phyloP scores from a whole-genome alignment of 148 eudicot species.

The Fallopia convolvulus region DNA sequence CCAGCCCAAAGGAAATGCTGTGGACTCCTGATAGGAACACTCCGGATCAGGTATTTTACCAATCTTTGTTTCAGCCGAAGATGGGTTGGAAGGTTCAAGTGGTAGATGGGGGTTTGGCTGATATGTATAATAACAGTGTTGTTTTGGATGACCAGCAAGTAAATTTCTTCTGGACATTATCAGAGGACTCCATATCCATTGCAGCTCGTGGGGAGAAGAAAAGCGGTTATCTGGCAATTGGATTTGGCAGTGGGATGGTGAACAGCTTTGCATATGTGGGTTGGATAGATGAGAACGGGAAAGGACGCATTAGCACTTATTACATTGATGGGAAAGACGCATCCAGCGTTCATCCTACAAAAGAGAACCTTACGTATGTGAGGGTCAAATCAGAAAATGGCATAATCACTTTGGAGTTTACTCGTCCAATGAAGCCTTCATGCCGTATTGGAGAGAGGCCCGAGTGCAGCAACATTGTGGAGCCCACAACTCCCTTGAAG shows the following conservation, averaged over 20 bases:
- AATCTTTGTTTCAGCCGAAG: slow-evolving; percentile 61
- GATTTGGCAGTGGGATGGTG: slow-evolving; percentile 78
- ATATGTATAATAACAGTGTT: slow-evolving; percentile 90
- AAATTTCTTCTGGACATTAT: slow-evolving; percentile 75
- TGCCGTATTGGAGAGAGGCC: slow-evolving; percentile 51
- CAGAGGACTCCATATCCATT: slow-evolving; percentile 65
- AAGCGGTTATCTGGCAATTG: slow-evolving; percentile 88
- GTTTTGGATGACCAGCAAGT: slow-evolving; percentile 89
- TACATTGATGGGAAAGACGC: slow-evolving; percentile 76
- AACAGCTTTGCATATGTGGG: slow-evolving; percentile 89
- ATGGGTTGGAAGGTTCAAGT: slow-evolving; percentile 99
- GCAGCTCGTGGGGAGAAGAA: slow-evolving; percentile 89
- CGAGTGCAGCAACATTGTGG: slow-evolving; percentile 74
- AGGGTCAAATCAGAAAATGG: slow-evolving; percentile 95
- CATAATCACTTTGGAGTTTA: slow-evolving; percentile 84
- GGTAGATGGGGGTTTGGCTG: slow-evolving; percentile 89
- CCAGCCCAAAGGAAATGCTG: slow-evolving; percentile 63
- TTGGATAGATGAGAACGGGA: slow-evolving; percentile 76
- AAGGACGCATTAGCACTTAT: slow-evolving; percentile 63
- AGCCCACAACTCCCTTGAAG: slow-evolving; percentile 75
- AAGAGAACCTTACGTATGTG: slow-evolving; percentile 75
- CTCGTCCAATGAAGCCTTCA: slow-evolving; percentile 75
- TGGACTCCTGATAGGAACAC: slow-evolving; percentile 94
- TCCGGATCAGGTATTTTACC: slow-evolving; percentile 78
- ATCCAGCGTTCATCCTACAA: slow-evolving; percentile 58